Conservation (phyloP, 768 basidiomycete genomes). For the Podaxis mareebaensis region DNA sequence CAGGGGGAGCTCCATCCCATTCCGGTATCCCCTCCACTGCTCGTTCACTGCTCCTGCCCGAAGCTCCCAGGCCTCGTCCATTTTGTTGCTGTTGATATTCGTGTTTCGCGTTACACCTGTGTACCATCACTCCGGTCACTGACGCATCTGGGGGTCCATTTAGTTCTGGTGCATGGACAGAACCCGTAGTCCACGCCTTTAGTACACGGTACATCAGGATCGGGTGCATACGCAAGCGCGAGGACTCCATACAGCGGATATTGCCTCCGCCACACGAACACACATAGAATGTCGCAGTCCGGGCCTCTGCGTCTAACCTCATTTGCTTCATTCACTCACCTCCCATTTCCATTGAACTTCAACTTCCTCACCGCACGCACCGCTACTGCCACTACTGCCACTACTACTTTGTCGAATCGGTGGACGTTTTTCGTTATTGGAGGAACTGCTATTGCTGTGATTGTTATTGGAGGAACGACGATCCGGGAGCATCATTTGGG, state of each 20-base stretch:
- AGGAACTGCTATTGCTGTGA: conserved; percentile 9
- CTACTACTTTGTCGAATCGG: not conserved
- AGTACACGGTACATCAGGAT: not conserved
- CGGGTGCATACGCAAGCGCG: not conserved
- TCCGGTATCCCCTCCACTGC: not conserved
- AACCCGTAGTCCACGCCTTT: not conserved
- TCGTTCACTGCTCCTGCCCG: not conserved
- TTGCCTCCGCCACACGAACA: not conserved
- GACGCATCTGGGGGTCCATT: too few species aligned
- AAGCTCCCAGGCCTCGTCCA: not conserved
- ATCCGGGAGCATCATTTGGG: not conserved
- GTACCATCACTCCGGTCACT: not conserved
- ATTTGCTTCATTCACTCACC: not conserved
- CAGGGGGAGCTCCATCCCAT: not conserved
- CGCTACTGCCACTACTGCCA: not conserved
- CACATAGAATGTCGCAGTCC: not conserved
- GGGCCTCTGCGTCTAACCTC: not conserved
- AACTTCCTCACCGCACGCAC: not conserved
- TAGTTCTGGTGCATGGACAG: not conserved
- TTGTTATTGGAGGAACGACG: conserved; percentile 7
- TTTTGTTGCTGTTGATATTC: not conserved
- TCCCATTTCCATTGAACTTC: not conserved
- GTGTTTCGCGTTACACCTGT: not conserved
- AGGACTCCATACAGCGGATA: not conserved
- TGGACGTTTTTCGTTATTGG: conserved; percentile 9